Evolutionary conservation across 108 stramenopile species (phyloP), one percentile per base, ranked within the genome.

Genomic region (Stephanodiscus triporus): DNA sequence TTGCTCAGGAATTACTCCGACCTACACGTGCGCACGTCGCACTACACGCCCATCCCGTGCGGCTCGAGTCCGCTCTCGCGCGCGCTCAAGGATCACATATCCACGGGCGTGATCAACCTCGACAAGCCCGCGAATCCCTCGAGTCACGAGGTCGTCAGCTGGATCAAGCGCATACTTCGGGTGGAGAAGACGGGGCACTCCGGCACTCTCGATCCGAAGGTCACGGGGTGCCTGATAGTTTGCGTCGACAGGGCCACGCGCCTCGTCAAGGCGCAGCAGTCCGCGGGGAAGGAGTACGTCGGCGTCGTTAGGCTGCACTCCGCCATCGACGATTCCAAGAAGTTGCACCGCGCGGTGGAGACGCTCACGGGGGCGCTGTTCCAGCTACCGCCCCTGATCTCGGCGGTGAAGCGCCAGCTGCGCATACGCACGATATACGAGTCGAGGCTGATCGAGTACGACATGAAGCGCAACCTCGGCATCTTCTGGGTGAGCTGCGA

Each of bases 141-240:
- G 54, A 94, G 91, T 26, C 99, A 99, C 87, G 99, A 99, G 87
- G 98, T 99, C 8, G 99, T 99, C 49, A 91, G 93, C 45, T 99
- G 99, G 99, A 97, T 99, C 83, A 99, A 99, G 83, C 94, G 98
- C 57, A 99, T 99, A 70, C 85, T 99, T 9, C 88, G 99, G 22
- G 98, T 99, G 27, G 98, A 99, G 71, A 99, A 99, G 88, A 99
- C 99, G 38, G 99, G 99, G 30, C 99, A 99, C 75, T 92, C 90
- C 42, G 99, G 99, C 32, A 99, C 99, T 20, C 91, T 99, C 43
- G 99, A 99, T 84, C 99, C 99, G 23, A 99, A 99, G 85, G 99
- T 99, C 13, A 99, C 99, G 0, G 99, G 99, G 22, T 99, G 99
- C 85, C 84, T 99, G 50, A 99, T 99, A 75, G 99, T 99, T n/a